These are phyloP conservation scores for Aulographum hederae DNA, from an alignment of 2,329 filamentous ascomycete genomes.

Conservation along the genomic window DNA sequence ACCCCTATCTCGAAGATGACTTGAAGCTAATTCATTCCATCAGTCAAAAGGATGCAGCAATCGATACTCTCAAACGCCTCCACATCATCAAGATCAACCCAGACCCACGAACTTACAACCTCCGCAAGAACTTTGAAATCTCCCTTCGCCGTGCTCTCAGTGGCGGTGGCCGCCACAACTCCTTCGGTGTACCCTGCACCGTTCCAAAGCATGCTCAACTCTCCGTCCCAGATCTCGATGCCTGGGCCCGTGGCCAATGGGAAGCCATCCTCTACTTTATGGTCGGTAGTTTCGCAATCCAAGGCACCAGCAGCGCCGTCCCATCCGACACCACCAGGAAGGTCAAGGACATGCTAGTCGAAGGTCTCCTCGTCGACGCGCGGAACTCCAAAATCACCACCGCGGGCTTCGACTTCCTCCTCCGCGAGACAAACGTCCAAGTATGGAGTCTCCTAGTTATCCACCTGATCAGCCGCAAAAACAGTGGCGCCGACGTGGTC, in stretches of 20 bases:
- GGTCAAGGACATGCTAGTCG: conserved; percentile 58
- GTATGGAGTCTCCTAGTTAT: conserved; percentile 91
- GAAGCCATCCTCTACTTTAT: conserved; percentile 93
- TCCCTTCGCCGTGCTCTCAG: conserved; percentile 77
- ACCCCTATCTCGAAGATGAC: neutral
- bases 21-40: neutral
- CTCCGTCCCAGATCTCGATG: conserved; percentile 57
- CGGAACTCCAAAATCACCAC: conserved; percentile 54
- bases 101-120: conserved; percentile 51
- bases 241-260: conserved; percentile 78
- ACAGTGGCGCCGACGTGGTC: conserved; percentile 63
- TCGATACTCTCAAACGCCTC: conserved; percentile 66
- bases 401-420: conserved; percentile 80
- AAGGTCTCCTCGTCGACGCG: conserved; percentile 63
- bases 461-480: conserved; percentile 70
- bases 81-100: conserved; percentile 52
- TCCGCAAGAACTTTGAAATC: conserved; percentile 65
- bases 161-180: conserved; percentile 67
- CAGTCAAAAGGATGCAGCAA: conserved; percentile 61
- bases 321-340: conserved; percentile 49
- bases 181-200: conserved; percentile 73
- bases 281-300: conserved; percentile 51
- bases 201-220: conserved; percentile 44
- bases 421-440: conserved; percentile 91
- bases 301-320: conserved; percentile 23